A percentile compares a stretch with the other conserved stretches of the same genome.
These are phyloP conservation scores for Coffea humblotiana DNA, from an alignment of 305 asterid species.

Conservation along the genomic window DNA sequence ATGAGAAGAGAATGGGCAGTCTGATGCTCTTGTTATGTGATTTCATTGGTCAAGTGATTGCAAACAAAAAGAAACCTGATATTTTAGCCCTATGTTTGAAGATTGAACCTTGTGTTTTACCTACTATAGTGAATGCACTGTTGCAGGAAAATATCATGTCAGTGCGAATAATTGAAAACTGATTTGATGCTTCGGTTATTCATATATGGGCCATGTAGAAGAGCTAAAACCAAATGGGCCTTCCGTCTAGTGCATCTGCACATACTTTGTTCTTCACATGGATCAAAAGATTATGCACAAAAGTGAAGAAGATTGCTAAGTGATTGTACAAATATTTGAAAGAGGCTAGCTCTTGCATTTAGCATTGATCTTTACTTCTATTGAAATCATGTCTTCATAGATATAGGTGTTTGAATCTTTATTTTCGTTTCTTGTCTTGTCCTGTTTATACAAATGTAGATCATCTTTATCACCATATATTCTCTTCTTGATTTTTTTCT, in stretches of 20 bases:
- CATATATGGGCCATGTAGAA: background rate
- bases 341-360: background rate
- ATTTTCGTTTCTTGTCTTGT: background rate
- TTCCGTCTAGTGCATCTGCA: background rate
- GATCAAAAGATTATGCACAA: background rate
- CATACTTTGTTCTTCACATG: background rate
- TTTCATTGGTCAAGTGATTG: background rate
- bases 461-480: background rate
- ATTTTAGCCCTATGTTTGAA: background rate
- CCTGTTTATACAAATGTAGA: background rate
- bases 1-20: background rate
- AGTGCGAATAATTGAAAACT: background rate
- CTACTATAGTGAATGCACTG: background rate
- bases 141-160: background rate
- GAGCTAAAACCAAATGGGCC: background rate
- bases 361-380: background rate
- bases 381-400: background rate
- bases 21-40: background rate
- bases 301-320: background rate
- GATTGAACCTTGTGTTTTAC: background rate
- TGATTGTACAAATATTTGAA: background rate
- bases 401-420: background rate
- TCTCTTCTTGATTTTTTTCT: background rate
- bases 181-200: background rate
- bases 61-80: background rate